Percentiles rank a stretch among this genome's conserved stretches.
Evolutionary conservation across 768 basidiomycete species (phyloP).

Genomic region (Trametes sanguinea): DNA sequence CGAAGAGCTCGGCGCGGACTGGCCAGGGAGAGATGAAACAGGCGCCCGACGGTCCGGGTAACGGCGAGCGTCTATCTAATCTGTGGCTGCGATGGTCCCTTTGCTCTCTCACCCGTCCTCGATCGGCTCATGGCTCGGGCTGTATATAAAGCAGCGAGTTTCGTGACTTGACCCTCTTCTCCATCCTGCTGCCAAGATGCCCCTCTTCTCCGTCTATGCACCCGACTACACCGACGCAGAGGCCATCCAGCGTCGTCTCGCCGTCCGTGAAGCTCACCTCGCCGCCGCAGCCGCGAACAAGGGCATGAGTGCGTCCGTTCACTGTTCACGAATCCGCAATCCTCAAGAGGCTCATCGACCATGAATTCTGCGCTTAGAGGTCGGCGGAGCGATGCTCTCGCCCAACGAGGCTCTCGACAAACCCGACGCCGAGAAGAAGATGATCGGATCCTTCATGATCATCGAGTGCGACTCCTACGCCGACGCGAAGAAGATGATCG

Average conservation of each 20-base stretch:
- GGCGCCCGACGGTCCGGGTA: not conserved
- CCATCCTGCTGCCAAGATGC: conserved; percentile 4
- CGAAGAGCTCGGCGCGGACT: conserved; percentile 9
- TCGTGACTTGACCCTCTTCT: not conserved
- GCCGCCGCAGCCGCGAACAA: conserved; percentile 44
- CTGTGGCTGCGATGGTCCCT: not conserved
- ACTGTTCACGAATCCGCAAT: not conserved
- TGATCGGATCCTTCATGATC: conserved; percentile 60
- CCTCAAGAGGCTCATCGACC: not conserved
- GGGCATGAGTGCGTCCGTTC: conserved; percentile 47
- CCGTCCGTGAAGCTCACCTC: conserved; percentile 56
- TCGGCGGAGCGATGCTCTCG: conserved; percentile 26
- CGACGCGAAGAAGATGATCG: conserved; percentile 40
- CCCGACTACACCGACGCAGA: conserved; percentile 66
- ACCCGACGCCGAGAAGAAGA: conserved; percentile 46
- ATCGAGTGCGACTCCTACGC: conserved; percentile 56
- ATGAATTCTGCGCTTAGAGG: conserved; percentile 6
- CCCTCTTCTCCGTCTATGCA: conserved; percentile 58
- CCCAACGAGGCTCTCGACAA: conserved; percentile 24
- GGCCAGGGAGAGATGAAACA: not conserved
- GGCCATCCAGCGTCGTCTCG: conserved; percentile 57
- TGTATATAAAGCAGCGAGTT: too few species aligned
- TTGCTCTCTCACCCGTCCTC: not conserved
- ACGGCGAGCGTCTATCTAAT: conserved; percentile 11
- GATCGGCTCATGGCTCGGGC: conserved; percentile 2